These are phyloP conservation scores for Vitis cinerea DNA, from an alignment of 164 flowering plant genomes.

Conservation along the genomic window DNA sequence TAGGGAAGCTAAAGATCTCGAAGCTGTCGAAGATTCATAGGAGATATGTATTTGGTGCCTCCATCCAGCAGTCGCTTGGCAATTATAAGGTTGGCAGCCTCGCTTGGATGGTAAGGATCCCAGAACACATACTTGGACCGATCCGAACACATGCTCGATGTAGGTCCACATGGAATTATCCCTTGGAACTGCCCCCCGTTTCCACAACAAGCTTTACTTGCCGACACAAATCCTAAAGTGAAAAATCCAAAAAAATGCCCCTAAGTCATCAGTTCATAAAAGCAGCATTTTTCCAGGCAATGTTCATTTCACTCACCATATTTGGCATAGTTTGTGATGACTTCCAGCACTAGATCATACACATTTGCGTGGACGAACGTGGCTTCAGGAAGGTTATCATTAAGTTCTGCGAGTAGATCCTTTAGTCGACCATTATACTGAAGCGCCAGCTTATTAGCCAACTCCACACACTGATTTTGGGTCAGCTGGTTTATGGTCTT, in stretches of 20 bases:
- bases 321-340: conserved; percentile 67
- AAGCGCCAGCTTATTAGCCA: conserved; percentile 72
- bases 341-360: conserved; percentile 77
- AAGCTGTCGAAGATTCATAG: conserved; percentile 77
- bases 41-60: conserved; percentile 52
- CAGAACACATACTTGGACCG: conserved; percentile 78
- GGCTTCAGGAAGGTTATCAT: conserved; percentile 72
- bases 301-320: conserved; percentile 45
- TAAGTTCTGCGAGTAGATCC: conserved; percentile 58
- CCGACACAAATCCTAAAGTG: conserved; percentile 60
- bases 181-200: conserved; percentile 89
- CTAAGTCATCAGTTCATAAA: neutral
- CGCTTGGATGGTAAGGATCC: conserved; percentile 98
- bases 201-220: conserved; percentile 86
- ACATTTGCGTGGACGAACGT: conserved; percentile 78
- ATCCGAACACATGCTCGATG: conserved; percentile 69
- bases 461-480: conserved; percentile 62
- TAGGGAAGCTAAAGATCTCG: conserved; percentile 34
- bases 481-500: conserved; percentile 69
- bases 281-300: too few species aligned
- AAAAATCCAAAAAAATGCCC: too few species aligned
- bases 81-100: conserved; percentile 82
- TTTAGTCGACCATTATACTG: conserved; percentile 69
- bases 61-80: conserved; percentile 85
- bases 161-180: conserved; percentile 86